Conservation (phyloP, 2,329 filamentous ascomycete genomes). For the Orbilia oligospora region DNA sequence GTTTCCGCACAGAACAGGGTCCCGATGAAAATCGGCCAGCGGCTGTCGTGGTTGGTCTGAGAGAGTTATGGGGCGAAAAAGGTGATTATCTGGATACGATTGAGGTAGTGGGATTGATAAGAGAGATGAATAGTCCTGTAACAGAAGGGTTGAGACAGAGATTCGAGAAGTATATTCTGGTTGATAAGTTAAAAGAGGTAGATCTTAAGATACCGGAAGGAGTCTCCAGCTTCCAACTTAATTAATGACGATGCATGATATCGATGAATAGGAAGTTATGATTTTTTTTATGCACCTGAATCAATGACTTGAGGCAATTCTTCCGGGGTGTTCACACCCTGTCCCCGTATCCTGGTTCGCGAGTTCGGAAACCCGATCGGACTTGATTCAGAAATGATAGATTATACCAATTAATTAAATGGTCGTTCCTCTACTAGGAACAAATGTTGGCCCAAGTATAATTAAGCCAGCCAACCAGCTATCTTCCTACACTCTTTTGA, state of each 20-base stretch:
- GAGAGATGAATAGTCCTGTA: background rate
- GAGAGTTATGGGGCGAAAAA: background rate
- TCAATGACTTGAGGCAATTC: too few species aligned
- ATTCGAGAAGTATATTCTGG: slow-evolving; percentile 15
- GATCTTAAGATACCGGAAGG: background rate
- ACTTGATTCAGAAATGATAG: too few species aligned
- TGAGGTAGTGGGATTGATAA: background rate
- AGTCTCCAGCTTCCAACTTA: background rate
- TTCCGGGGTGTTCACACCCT: too few species aligned
- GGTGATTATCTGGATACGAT: slow-evolving; percentile 19
- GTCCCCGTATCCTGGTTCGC: too few species aligned
- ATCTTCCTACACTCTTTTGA: too few species aligned
- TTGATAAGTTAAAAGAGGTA: slow-evolving; percentile 1
- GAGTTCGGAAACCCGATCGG: too few species aligned
- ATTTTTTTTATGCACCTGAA: too few species aligned
- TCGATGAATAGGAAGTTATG: background rate
- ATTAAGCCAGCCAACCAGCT: too few species aligned
- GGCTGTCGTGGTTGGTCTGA: background rate
- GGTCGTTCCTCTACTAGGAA: too few species aligned
- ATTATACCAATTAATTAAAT: too few species aligned
- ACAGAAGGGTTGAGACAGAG: background rate
- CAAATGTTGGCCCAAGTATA: too few species aligned
- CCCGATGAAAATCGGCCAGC: background rate
- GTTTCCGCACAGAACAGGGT: background rate
- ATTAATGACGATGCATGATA: too few species aligned